These are phyloP conservation scores for Phaffomyces antillensis DNA, from an alignment of 805 yeast species.

Conservation along the genomic window DNA sequence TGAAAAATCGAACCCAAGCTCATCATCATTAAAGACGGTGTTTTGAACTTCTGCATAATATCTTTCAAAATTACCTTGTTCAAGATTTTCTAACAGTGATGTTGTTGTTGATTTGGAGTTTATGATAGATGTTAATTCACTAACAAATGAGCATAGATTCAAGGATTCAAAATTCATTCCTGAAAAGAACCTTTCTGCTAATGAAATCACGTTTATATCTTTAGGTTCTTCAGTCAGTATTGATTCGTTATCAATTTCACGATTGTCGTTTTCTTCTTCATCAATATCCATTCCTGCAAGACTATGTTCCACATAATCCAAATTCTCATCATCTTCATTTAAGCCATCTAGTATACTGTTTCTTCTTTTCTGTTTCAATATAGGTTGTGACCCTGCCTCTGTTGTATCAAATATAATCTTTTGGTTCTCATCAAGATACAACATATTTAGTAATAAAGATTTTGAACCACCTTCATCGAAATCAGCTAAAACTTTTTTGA, in stretches of 20 bases:
- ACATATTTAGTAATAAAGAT: slow-evolving; percentile 55
- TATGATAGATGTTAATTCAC: slow-evolving; percentile 15
- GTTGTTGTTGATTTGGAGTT: slow-evolving; percentile 13
- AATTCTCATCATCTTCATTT: slow-evolving; percentile 7
- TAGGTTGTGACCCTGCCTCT: slow-evolving; percentile 11
- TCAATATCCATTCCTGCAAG: slow-evolving; percentile 21
- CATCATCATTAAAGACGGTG: slow-evolving; percentile 4
- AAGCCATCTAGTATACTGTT: slow-evolving; percentile 5
- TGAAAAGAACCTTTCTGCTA: slow-evolving; percentile 12
- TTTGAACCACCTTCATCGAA: slow-evolving; percentile 83
- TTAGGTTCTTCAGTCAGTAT: slow-evolving; percentile 2
- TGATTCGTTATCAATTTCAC: background rate
- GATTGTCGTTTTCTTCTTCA: background rate
- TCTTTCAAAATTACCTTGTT: slow-evolving; percentile 7
- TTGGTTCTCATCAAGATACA: slow-evolving; percentile 44
- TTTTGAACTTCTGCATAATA: slow-evolving; percentile 1
- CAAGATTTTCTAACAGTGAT: slow-evolving; percentile 8
- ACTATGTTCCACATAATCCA: slow-evolving; percentile 9
- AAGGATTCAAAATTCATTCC: background rate
- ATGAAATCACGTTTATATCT: background rate
- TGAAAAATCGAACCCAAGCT: slow-evolving; percentile 10
- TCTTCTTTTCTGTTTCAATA: slow-evolving; percentile 5
- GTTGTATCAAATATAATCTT: slow-evolving; percentile 62
- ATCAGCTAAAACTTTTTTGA: slow-evolving; percentile 67
- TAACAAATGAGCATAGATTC: slow-evolving; percentile 15